Conservation (phyloP, 2,329 filamentous ascomycete genomes). For the Septoria linicola region DNA sequence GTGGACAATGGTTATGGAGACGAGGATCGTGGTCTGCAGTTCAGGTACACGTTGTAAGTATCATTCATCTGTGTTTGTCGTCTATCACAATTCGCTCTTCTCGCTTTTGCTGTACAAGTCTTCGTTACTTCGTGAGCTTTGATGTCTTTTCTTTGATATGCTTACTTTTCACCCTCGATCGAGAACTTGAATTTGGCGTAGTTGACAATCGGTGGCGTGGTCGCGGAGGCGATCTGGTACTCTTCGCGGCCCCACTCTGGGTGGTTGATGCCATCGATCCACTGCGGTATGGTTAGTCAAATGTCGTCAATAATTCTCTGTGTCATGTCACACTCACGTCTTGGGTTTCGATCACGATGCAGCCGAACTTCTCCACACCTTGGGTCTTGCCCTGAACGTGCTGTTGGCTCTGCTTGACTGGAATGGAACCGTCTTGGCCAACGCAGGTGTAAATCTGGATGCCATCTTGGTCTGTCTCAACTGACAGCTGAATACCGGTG, state of each 20-base stretch:
- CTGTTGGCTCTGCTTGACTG: constrained; percentile 36
- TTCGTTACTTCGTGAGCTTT: constrained; percentile 11
- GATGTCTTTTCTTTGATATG: neutral
- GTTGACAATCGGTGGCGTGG: constrained; percentile 26
- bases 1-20: constrained; percentile 6
- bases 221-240: constrained; percentile 46
- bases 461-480: constrained; percentile 34
- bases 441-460: constrained; percentile 37
- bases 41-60: constrained; percentile 5
- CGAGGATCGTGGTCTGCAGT: constrained; percentile 10
- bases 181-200: constrained; percentile 29
- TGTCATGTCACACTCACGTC: constrained; percentile 26
- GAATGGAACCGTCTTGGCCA: constrained; percentile 36
- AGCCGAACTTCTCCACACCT: constrained; percentile 65
- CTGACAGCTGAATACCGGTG: constrained; percentile 34
- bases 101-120: neutral
- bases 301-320: neutral
- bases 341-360: constrained; percentile 72
- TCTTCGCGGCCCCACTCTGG: constrained; percentile 75
- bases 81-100: constrained; percentile 12
- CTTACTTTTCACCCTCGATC: constrained; percentile 10
- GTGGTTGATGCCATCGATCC: constrained; percentile 93
- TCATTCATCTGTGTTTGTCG: neutral
- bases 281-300: constrained; percentile 42
- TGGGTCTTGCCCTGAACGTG: constrained; percentile 28